Percentiles rank a stretch among this genome's conserved stretches.
phyloP scores from a whole-genome alignment of 768 basidiomycete genomes.

The Russula vinacea region DNA sequence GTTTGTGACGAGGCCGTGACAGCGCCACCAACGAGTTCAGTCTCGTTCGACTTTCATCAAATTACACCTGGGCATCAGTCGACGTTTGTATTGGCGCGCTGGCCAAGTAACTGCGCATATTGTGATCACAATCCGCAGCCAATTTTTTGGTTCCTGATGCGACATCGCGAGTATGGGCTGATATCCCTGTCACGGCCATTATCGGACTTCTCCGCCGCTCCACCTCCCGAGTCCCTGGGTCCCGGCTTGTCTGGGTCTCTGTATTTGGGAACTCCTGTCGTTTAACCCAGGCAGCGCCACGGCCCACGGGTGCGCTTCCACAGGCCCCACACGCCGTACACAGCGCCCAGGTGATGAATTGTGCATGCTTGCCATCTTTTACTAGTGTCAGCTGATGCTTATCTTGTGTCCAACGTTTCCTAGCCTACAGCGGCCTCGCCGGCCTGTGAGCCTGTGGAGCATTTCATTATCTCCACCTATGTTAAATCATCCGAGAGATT shows the following conservation, averaged over 20 bases:
- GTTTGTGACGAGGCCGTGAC: slow-evolving; percentile 22
- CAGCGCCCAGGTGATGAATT: slow-evolving; percentile 10
- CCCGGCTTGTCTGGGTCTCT: slow-evolving; percentile 5
- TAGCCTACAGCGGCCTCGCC: slow-evolving; percentile 10
- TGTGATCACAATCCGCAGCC: slow-evolving; percentile 11
- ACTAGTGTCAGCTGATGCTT: slow-evolving; percentile 15
- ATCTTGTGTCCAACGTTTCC: neutral
- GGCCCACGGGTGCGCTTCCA: neutral
- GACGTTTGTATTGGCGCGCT: neutral
- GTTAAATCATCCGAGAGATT: slow-evolving; percentile 4
- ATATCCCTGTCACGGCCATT: neutral
- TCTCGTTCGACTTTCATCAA: slow-evolving; percentile 4
- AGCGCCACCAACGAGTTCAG: neutral
- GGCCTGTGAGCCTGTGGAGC: slow-evolving; percentile 17
- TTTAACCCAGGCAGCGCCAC: slow-evolving; percentile 6
- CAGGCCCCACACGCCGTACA: slow-evolving; percentile 14
- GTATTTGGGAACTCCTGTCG: slow-evolving; percentile 19
- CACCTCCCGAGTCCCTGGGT: slow-evolving; percentile 2
- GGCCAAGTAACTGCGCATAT: slow-evolving; percentile 1
- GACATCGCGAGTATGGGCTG: neutral
- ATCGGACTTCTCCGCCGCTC: slow-evolving; percentile 11
- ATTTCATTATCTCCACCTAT: neutral
- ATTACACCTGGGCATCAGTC: neutral
- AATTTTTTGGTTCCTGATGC: neutral
- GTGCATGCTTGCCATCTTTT: slow-evolving; percentile 8